These are phyloP conservation scores for Xerophyta viscosa DNA, from an alignment of 106 monocot genomes.

Conservation along the genomic window DNA sequence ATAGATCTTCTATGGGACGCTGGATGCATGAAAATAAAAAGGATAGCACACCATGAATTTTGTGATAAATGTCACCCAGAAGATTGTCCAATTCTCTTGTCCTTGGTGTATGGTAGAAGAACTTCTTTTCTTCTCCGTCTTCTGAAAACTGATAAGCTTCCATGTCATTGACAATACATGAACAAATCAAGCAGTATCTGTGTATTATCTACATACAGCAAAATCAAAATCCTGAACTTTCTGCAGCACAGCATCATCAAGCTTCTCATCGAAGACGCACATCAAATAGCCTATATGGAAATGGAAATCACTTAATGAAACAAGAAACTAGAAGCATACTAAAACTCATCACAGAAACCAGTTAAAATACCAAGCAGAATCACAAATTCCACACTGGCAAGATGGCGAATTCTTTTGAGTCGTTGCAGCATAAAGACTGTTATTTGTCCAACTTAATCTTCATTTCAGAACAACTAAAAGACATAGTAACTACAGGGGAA, in stretches of 20 bases:
- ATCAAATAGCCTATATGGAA: conserved; percentile 75
- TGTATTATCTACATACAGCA: conserved; percentile 50
- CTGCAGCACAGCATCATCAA: conserved; percentile 46
- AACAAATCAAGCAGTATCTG: conserved; percentile 2
- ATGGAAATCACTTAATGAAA: no score
- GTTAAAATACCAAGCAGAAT: no score
- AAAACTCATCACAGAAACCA: no score
- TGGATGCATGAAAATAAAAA: neutral
- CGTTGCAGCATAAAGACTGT: no score
- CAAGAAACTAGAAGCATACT: no score
- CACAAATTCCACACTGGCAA: no score
- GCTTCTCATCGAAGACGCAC: conserved; percentile 72
- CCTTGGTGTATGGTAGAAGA: conserved; percentile 83
- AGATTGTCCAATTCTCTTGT: conserved; percentile 91
- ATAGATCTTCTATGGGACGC: no score
- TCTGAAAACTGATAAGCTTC: conserved; percentile 70
- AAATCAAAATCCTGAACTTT: conserved; percentile 76
- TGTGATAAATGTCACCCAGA: conserved; percentile 97
- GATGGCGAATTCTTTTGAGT: no score
- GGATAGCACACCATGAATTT: conserved; percentile 97
- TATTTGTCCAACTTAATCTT: no score
- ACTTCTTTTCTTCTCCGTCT: conserved; percentile 71
- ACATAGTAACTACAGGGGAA: no score
- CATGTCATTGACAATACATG: conserved; percentile 13
- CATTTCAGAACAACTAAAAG: no score